Base-by-base conservation (phyloP, 2,329 filamentous ascomycete species). In the Alternaria sp. region DNA sequence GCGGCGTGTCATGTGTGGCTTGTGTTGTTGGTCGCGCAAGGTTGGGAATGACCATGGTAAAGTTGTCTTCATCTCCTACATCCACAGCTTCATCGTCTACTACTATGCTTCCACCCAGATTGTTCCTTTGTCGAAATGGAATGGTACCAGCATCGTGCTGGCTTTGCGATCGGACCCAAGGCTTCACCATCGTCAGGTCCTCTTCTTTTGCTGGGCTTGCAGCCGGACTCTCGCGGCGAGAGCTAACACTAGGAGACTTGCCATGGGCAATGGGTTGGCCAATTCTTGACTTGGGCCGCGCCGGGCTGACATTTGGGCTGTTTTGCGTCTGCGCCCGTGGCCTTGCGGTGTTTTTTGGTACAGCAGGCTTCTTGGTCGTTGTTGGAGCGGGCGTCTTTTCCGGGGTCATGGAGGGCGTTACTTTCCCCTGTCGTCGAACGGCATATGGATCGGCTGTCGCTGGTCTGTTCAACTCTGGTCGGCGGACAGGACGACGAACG, bases 361-460 rank as follows among this genome's bases (percentile, higher is more conserved):
- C 68, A 37, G 65, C 67, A n/a, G 74, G 67, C 62, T 78, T 79
- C 64, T 74, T 78, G n/a, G 64, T 56, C 26, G 74, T 75, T 17
- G 72, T 72, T 44, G 76, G 54, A 40, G 75, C 75, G 3, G 81
- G 80, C 44, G 80, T 82, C 58, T 78, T 80, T 26, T 76, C 69
- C 5, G 81, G 81, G 2, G 79, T 83, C 65, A 75, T 79, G 11
- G 77, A 79, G n/a, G 82, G 81, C 13, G 81, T 82, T 33, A 77
- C 77, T n/a, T 78, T 80, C 24, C 74, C 62, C 69, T 71, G 67
- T 34, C 72, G 72, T 39, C 77, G 73, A 21, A 68, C 64, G 17
- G 74, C 81, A 68, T 84, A 85, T 11, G 84, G 84, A 64, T 86
- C 84, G 29, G 85, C 83, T 11, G 83, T 85, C 34, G 81, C 82